Base-by-base conservation (phyloP, 306 rosid species). In the Oemleria cerasiformis region DNA sequence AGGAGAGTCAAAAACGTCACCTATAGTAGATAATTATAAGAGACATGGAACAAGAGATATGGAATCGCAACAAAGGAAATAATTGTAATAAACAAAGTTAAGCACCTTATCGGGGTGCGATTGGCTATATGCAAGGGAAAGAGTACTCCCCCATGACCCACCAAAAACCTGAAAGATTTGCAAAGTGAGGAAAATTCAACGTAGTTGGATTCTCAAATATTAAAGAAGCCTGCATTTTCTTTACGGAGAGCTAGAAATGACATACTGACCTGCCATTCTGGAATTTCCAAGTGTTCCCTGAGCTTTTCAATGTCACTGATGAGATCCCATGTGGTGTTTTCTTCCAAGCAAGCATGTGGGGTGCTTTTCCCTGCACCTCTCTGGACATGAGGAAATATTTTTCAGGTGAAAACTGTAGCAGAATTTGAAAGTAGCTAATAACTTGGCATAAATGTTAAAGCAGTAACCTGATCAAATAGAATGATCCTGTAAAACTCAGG, bases 91-190 rank as follows among this genome's bases (percentile, higher is more conserved):
- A 68, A 57, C 68, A 71, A 65, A 57, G 38, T 17, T 70, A 74
- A 51, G 53, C 70, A 91, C 98, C 97, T 93, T 91, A 60, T 88
- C 94, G 6, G 97, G 95, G 78, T 91, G 95, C 77, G 92, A 75
- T 74, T 94, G 98, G 84, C 97, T 87, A 78, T 94, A 94, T 38
- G 96, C 95, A 78, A 94, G 97, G 64, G 96, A 80, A 60, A 93
- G 90, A 21, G 98, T 91, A 80, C 98, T 93, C 72, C 98, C 98
- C 97, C 98, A 89, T 63, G 98, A 94, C 49, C 96, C 98, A 53
- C 98, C 97, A 77, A 91, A 94, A 68, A 94, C 95, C 98, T 94
- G 82, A 56, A 81, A 58, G 72, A 78, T 25, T 25, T 25, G 30
- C 77, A 74, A 41, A 34, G 70, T n/a, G 36, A 74, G 76, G 44